These are phyloP conservation scores for Yamadazyma blattariae DNA, from an alignment of 1,139 yeast genomes.

Conservation along the genomic window DNA sequence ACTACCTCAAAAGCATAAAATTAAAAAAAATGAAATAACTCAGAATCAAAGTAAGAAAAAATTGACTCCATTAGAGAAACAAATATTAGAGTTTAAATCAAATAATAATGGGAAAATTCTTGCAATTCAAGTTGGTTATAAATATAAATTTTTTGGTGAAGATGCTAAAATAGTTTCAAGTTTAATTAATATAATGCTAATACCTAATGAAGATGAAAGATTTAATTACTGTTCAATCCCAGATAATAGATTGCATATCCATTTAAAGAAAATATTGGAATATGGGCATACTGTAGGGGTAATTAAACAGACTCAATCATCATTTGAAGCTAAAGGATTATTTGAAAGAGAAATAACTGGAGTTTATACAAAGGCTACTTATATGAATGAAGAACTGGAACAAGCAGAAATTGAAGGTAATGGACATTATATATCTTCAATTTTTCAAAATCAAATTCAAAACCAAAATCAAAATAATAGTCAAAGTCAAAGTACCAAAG, in stretches of 20 bases:
- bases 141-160: conserved; percentile 79
- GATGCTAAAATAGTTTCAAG: conserved; percentile 74
- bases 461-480: not conserved
- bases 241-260: conserved; percentile 66
- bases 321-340: conserved; percentile 40
- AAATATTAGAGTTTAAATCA: conserved; percentile 62
- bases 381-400: conserved; percentile 59
- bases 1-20: not conserved
- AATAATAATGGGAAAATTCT: conserved; percentile 62
- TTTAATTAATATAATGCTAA: conserved; percentile 65
- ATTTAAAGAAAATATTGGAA: conserved; percentile 63
- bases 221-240: conserved; percentile 89
- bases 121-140: conserved; percentile 87
- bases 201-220: conserved; percentile 46
- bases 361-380: conserved; percentile 83
- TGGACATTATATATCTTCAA: conserved; percentile 28
- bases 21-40: not conserved
- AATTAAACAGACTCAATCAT: conserved; percentile 72
- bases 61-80: conserved; percentile 77
- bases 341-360: conserved; percentile 69
- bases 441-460: conserved; percentile 19
- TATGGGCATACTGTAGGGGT: conserved; percentile 78
- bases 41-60: conserved; percentile 3
- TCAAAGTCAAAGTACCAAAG: no score
- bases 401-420: conserved; percentile 16